Conservation (phyloP, 768 basidiomycete species). For the Collybia sordida region DNA sequence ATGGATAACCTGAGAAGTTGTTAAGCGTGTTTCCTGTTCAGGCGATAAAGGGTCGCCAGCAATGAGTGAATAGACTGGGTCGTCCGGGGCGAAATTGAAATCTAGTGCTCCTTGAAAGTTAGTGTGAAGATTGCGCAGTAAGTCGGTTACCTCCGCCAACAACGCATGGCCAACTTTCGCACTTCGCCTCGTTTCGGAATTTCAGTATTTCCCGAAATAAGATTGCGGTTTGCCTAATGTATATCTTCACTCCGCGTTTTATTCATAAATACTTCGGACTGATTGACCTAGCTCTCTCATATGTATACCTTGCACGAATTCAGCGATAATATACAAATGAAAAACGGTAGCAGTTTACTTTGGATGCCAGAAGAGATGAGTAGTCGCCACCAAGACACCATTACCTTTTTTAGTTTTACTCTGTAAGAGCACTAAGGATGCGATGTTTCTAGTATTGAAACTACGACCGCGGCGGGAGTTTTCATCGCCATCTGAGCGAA, state of each 20-base stretch:
- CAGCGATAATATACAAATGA: constrained; percentile 7
- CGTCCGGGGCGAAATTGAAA: constrained; percentile 86
- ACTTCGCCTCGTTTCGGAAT: constrained; percentile 49
- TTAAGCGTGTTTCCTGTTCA: constrained; percentile 52
- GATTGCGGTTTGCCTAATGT: constrained; percentile 73
- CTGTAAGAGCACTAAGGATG: constrained; percentile 66
- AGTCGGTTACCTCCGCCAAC: constrained; percentile 74
- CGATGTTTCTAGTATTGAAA: constrained; percentile 81
- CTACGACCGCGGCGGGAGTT: constrained; percentile 49
- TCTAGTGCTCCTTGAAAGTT: constrained; percentile 45
- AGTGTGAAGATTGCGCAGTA: neutral
- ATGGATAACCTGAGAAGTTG: constrained; percentile 71
- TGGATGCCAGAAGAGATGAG: constrained; percentile 96
- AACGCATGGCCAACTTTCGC: constrained; percentile 71
- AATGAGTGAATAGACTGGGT: constrained; percentile 79
- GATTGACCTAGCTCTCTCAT: constrained; percentile 74
- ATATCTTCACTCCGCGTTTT: neutral
- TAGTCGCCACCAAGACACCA: constrained; percentile 81
- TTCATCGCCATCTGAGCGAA: constrained; percentile 38
- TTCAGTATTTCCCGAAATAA: constrained; percentile 60
- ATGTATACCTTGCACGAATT: constrained; percentile 55
- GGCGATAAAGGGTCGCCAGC: constrained; percentile 57
- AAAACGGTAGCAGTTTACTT: constrained; percentile 38
- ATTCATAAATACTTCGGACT: neutral
- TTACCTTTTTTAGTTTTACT: constrained; percentile 33